phyloP scores from a whole-genome alignment of 2,329 filamentous ascomycete species.

The Dactylonectria macrodidyma region DNA sequence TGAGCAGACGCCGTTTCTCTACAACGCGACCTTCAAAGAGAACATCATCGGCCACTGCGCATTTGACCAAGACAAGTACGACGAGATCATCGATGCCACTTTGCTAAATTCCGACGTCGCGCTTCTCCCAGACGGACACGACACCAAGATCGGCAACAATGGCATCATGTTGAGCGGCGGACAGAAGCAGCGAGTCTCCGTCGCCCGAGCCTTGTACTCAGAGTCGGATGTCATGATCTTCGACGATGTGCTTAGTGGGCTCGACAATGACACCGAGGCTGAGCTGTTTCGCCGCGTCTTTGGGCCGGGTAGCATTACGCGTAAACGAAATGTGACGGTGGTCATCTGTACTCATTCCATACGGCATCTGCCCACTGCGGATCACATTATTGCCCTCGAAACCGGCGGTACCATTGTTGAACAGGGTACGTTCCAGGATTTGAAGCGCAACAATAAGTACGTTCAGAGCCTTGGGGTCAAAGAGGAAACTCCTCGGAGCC shows the following conservation, averaged over 20 bases:
- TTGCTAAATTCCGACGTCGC: conserved; percentile 52
- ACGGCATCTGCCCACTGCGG: conserved; percentile 52
- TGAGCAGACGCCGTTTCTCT: conserved; percentile 52
- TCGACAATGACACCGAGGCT: conserved; percentile 61
- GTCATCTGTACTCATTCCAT: conserved; percentile 57
- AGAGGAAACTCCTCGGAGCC: conserved; percentile 10
- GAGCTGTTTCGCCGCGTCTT: conserved; percentile 61
- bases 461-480: conserved; percentile 56
- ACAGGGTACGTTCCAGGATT: conserved; percentile 51
- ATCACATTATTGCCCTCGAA: conserved; percentile 64
- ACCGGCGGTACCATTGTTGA: conserved; percentile 59
- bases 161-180: conserved; percentile 61
- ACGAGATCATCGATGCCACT: conserved; percentile 53
- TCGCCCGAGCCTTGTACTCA: conserved; percentile 63
- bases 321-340: conserved; percentile 55
- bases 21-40: conserved; percentile 53
- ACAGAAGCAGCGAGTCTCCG: conserved; percentile 54
- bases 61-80: conserved; percentile 52
- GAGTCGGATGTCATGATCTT: conserved; percentile 57
- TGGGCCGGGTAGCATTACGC: conserved; percentile 57
- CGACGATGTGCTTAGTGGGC: conserved; percentile 62
- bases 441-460: conserved; percentile 54
- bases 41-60: conserved; percentile 56
- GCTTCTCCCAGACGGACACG: conserved; percentile 53
- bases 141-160: conserved; percentile 57